Evolutionary conservation across 805 yeast species (phyloP), one percentile per base, ranked within the genome.

Genomic region (Ogataea wickerhamii): DNA sequence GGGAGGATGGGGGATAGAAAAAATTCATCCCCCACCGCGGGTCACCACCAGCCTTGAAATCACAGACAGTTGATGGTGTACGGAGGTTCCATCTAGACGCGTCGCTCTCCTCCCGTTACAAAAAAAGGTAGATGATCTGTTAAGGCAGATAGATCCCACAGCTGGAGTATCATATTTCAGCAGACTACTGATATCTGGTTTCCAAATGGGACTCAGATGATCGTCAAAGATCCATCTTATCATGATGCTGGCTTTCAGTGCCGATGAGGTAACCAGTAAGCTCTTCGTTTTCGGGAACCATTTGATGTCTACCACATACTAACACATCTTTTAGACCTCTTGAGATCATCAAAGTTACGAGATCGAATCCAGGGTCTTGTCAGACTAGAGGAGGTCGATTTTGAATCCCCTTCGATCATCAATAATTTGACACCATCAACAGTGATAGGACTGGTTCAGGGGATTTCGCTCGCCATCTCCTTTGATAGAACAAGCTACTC

Each of bases 341-440:
- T 80, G 27, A 61, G 61, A 18, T 80, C 86, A 1, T 43, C 68
- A 3, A 79, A 73, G 49, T 60, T 76, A 22, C 72, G 70, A 44
- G 84, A 78, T 11, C 60, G 86, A 26, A 74, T 64, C 44, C 76
- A 71, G 33, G 82, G 74, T 0, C 49, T 80, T 6, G 54, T 55
- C 16, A 61, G 55, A 19, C 47, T 76, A 19, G 67, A 67, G 8
- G 60, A 59, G 14, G 41, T 58, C 20, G 48, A 53, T 17, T 43
- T 54, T 6, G 38, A 25, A 16, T 58, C 55, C 8, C 28, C 31
- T 29, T 54, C 46, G 41, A 51, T 46, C 36, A 49, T 41, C 36
- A 44, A 34, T 37, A 52, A 30, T 4, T 21, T 56, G 23, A 45
- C 44, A 19, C 41, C 41, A 18, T 40, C 44, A 18, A 16, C 41